Conservation (phyloP, 1,284 basidiomycete species). For the Coriolopsis trogii region DNA sequence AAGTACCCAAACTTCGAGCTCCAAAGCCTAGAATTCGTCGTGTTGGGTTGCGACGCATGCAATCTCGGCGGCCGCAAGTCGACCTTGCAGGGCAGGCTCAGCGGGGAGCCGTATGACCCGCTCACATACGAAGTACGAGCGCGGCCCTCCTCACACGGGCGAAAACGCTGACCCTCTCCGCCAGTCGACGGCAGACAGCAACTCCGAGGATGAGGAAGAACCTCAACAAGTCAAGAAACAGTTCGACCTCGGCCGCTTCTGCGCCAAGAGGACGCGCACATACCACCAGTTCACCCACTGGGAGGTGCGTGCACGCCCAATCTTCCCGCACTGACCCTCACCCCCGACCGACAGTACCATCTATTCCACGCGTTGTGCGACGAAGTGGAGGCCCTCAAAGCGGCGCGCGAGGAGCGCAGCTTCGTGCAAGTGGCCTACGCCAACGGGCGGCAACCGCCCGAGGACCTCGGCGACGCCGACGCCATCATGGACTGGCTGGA, state of each 20-base stretch:
- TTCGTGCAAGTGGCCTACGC: conserved; percentile 62
- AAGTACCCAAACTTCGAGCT: conserved; percentile 67
- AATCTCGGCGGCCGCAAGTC: conserved; percentile 70
- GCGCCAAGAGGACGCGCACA: conserved; percentile 65
- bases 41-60: conserved; percentile 78
- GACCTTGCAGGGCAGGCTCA: conserved; percentile 57
- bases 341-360: conserved; percentile 45
- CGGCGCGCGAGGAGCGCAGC: conserved; percentile 37
- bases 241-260: conserved; percentile 74
- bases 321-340: not conserved
- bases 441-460: conserved; percentile 56
- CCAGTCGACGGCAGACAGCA: not conserved
- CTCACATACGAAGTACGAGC: conserved; percentile 55
- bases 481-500: conserved; percentile 84
- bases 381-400: conserved; percentile 57
- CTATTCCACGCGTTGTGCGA: conserved; percentile 56
- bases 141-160: not conserved
- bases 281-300: conserved; percentile 84
- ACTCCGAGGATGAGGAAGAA: conserved; percentile 39
- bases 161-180: not conserved
- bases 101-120: conserved; percentile 61
- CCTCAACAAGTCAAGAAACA: conserved; percentile 32
- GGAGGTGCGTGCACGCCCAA: conserved; percentile 61
- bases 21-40: conserved; percentile 52
- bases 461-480: conserved; percentile 71